Evolutionary conservation across 495 filamentous ascomycete species (phyloP).

Genomic region (Neohortaea acidophila): DNA sequence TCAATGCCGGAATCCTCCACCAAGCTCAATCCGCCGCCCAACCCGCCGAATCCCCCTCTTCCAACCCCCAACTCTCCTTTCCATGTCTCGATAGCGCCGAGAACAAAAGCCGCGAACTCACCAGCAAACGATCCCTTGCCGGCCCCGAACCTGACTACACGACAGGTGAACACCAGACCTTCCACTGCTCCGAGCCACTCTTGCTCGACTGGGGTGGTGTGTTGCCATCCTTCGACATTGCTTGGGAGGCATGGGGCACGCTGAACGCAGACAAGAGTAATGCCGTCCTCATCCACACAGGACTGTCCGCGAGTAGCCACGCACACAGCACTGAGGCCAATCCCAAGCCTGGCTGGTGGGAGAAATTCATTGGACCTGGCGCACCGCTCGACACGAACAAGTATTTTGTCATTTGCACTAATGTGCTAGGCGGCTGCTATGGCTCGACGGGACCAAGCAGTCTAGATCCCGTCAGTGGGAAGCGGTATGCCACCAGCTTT

Average conservation of each 20-base stretch:
- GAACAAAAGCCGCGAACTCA: slow-evolving; percentile 62
- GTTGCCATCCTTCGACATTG: slow-evolving; percentile 70
- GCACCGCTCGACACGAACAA: slow-evolving; percentile 75
- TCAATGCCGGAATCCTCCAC: no score
- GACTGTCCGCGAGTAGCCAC: slow-evolving; percentile 88
- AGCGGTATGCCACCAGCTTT: slow-evolving; percentile 87
- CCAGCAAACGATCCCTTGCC: slow-evolving; percentile 46
- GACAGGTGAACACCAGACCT: slow-evolving; percentile 61
- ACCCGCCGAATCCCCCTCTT: slow-evolving; percentile 31
- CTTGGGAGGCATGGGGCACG: slow-evolving; percentile 86
- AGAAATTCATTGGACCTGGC: slow-evolving; percentile 92
- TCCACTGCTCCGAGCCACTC: slow-evolving; percentile 56
- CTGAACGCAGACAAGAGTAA: slow-evolving; percentile 75
- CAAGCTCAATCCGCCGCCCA: no score
- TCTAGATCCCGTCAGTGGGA: slow-evolving; percentile 73
- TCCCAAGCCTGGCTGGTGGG: slow-evolving; percentile 92
- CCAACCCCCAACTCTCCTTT: slow-evolving; percentile 86
- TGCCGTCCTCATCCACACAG: slow-evolving; percentile 83
- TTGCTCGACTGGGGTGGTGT: slow-evolving; percentile 88
- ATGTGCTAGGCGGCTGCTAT: slow-evolving; percentile 91
- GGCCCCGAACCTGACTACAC: slow-evolving; percentile 94
- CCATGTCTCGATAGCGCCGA: slow-evolving; percentile 91
- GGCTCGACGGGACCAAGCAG: slow-evolving; percentile 85
- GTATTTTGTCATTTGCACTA: slow-evolving; percentile 90
- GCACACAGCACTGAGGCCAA: slow-evolving; percentile 78